These are phyloP conservation scores for Rutstroemia sp. DNA, from an alignment of 2,329 filamentous ascomycete genomes.

Conservation along the genomic window DNA sequence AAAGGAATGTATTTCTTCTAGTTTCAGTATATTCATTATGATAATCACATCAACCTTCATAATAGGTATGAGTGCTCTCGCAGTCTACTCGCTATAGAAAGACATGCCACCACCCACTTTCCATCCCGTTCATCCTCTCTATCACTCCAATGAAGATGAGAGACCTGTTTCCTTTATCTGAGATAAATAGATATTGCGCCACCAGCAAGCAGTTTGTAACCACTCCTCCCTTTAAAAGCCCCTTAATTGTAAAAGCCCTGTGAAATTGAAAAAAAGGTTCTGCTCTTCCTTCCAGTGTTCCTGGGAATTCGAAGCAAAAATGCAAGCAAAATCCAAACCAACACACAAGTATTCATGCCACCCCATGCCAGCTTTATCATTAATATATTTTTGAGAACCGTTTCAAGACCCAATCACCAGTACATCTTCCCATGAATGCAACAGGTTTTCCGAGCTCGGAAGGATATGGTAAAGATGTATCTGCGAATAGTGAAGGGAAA, in stretches of 20 bases:
- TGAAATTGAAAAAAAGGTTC: conserved; percentile 11
- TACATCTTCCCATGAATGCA: conserved; percentile 11
- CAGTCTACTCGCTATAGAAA: conserved; percentile 5
- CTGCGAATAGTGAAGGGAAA: conserved; percentile 10
- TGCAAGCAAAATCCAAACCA: conserved; percentile 11
- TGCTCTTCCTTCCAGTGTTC: conserved; percentile 7
- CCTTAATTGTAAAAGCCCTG: neutral
- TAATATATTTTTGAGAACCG: conserved; percentile 8
- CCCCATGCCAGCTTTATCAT: conserved; percentile 10
- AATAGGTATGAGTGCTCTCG: conserved; percentile 9
- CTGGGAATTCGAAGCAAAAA: conserved; percentile 8
- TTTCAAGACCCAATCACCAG: conserved; percentile 5
- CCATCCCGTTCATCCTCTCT: neutral
- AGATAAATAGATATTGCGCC: conserved; percentile 6
- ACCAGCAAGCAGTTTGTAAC: conserved; percentile 4
- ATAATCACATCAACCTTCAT: conserved; percentile 8
- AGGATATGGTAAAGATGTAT: conserved; percentile 13
- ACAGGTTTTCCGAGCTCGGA: conserved; percentile 11
- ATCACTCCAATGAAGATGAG: neutral
- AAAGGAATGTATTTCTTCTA: conserved; percentile 8
- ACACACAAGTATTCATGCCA: conserved; percentile 6
- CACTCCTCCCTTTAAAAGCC: conserved; percentile 7
- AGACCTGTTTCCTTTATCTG: neutral
- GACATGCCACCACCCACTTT: conserved; percentile 4
- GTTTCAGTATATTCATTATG: conserved; percentile 14